phyloP scores from a whole-genome alignment of 345 rosid genomes.

The Erucastrum elatum region DNA sequence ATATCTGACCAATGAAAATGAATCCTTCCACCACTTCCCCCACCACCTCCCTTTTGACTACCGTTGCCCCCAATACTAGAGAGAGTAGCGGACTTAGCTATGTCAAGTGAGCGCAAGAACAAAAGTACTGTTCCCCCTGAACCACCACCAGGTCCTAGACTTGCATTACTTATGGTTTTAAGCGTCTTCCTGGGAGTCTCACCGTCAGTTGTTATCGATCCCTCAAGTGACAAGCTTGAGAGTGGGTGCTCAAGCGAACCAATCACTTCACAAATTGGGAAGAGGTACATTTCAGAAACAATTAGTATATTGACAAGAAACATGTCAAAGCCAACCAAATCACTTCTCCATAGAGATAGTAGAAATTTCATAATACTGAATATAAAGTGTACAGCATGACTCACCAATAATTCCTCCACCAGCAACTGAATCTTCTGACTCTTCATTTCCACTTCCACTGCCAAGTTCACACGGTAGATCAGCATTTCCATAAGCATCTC shows the following conservation, averaged over 20 bases:
- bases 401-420: conserved; percentile 94
- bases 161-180: conserved; percentile 43
- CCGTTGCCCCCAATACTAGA: conserved; percentile 84
- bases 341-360: background rate
- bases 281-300: background rate
- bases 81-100: conserved; percentile 56
- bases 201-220: conserved; percentile 81
- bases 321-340: background rate
- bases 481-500: conserved; percentile 71
- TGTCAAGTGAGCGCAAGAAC: conserved; percentile 56
- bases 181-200: conserved; percentile 64
- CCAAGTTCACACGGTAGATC: conserved; percentile 97
- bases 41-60: conserved; percentile 76
- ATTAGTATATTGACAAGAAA: background rate
- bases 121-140: conserved; percentile 92
- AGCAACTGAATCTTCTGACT: conserved; percentile 63
- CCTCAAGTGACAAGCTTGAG: conserved; percentile 72
- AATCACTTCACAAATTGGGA: conserved; percentile 61
- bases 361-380: no score
- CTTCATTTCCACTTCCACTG: conserved; percentile 87
- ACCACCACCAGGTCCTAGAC: conserved; percentile 86
- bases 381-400: background rate
- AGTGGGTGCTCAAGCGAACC: conserved; percentile 88
- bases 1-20: conserved; percentile 91
- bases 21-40: conserved; percentile 95